A percentile compares a stretch with the other conserved stretches of the same genome.
phyloP scores from a whole-genome alignment of 345 rosid genomes.

The Boechera stricta region DNA sequence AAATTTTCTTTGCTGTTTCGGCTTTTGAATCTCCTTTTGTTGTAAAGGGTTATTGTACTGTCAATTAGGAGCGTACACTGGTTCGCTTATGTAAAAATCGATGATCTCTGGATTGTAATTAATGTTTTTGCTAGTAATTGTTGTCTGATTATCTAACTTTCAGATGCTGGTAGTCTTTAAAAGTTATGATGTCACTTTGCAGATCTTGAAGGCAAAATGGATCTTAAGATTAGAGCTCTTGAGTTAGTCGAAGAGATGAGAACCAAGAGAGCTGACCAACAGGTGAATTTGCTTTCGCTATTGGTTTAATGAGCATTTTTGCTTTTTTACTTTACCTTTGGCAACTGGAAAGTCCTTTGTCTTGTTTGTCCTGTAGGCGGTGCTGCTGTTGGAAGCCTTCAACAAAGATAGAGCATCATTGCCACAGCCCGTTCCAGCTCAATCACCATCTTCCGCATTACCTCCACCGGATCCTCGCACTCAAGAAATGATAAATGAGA shows the following conservation, averaged over 20 bases:
- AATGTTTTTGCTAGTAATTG: background rate
- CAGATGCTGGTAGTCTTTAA: background rate
- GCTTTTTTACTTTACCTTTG: constrained; percentile 15
- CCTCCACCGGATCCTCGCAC: constrained; percentile 83
- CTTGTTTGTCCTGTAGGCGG: constrained; percentile 58
- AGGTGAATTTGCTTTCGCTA: constrained; percentile 54
- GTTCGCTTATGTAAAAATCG: background rate
- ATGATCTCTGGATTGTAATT: background rate
- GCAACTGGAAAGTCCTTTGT: constrained; percentile 6
- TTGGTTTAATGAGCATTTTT: background rate
- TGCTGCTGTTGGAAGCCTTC: constrained; percentile 90
- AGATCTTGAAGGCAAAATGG: constrained; percentile 94
- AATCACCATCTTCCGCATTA: constrained; percentile 68
- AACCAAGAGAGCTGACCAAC: constrained; percentile 91
- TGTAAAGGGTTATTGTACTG: background rate
- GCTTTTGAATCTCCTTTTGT: constrained; percentile 9
- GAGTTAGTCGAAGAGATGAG: constrained; percentile 91
- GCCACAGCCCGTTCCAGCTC: constrained; percentile 78
- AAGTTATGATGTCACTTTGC: constrained; percentile 28
- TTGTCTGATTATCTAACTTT: constrained; percentile 23
- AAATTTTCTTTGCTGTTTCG: background rate
- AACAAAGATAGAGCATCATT: constrained; percentile 93
- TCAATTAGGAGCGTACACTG: background rate
- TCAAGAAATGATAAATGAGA: constrained; percentile 96
- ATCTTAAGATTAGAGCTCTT: constrained; percentile 80